Evolutionary conservation across 2,329 filamentous ascomycete species (phyloP).

Genomic region (Neonectria magnoliae): DNA sequence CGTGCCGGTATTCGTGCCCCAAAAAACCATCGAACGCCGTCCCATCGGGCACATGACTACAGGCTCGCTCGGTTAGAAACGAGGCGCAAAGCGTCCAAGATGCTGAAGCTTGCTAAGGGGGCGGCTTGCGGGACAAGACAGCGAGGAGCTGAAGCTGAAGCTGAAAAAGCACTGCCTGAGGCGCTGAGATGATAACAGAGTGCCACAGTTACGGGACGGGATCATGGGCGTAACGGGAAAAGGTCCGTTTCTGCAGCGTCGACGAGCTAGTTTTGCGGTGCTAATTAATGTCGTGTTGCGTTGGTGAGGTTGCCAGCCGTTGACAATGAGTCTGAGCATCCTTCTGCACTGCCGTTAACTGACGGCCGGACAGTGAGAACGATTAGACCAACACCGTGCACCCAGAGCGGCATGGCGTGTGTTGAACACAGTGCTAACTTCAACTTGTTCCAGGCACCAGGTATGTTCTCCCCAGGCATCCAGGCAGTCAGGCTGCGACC

Average conservation of each 20-base stretch:
- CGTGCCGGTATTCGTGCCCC: no score
- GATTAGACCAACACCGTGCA: neutral
- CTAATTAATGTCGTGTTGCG: constrained; percentile 10
- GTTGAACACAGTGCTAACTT: constrained; percentile 14
- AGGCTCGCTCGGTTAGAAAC: constrained; percentile 31
- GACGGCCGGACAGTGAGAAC: neutral
- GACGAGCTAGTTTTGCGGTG: constrained; percentile 12
- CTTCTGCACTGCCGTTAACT: no score
- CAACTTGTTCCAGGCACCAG: neutral
- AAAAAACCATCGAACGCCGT: neutral
- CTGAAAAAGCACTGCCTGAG: no score
- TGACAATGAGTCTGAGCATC: neutral
- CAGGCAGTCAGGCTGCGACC: neutral
- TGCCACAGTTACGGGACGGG: neutral
- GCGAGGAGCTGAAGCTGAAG: constrained; percentile 18
- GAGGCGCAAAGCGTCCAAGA: constrained; percentile 31
- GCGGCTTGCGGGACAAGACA: constrained; percentile 18
- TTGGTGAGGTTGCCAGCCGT: neutral
- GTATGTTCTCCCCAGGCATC: neutral
- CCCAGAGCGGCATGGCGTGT: neutral
- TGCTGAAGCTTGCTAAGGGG: constrained; percentile 13
- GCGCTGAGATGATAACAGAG: constrained; percentile 25
- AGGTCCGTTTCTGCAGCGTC: constrained; percentile 2
- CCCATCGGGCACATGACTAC: neutral
- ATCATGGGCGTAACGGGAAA: neutral